Base-by-base conservation (phyloP, 169 alveolate genomes). In the Prorocentrum cordatum region DNA sequence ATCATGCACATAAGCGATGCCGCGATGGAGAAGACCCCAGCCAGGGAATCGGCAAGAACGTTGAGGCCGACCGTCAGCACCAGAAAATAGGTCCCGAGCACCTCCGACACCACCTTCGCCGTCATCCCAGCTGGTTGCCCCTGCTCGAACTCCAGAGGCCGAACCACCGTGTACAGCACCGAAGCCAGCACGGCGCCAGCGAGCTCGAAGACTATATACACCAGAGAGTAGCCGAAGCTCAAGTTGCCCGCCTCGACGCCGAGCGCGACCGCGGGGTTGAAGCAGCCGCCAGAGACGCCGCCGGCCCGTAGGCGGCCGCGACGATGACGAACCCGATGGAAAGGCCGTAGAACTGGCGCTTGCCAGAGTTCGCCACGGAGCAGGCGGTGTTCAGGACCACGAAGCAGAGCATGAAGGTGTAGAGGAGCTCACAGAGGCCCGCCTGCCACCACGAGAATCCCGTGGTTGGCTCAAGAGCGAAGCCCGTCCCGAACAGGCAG, bases 191-290 rank as follows among this genome's bases (percentile, higher is more conserved):
- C 91, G 22, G 91, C 91, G 9, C 91, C 91, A 14, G 47, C 38
- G 62, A 83, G 66, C 82, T 83, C 80, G 32, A 83, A 83, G 39
- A 39, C 38, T 32, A 50, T 33, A 71, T 83, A 83, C 16, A 54
- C 72, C 35, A 83, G n/a, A 83, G 71, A 39, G 67, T 64, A 77
- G 26, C 88, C 73, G 47, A 77, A 54, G 45, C 88, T n/a, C 20
- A 29, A 22, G 31, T 38, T n/a, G n/a, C n/a, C n/a, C n/a, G 66
- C 58, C 24, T 83, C 91, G 50, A 83, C 66, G 59, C 91, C 91
- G 47, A 83, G 26, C 31, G 91, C 77, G 61, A 83, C 91, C 2
- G 91, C 91, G 16, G 91, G 91, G 91, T 83, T 83, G 91, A 83
- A 83, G 71, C 83, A 64, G 36, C 91, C 91, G 2, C 80, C 82